Conservation (phyloP, 2,329 filamentous ascomycete species). For the Dothidotthia symphoricarpi region DNA sequence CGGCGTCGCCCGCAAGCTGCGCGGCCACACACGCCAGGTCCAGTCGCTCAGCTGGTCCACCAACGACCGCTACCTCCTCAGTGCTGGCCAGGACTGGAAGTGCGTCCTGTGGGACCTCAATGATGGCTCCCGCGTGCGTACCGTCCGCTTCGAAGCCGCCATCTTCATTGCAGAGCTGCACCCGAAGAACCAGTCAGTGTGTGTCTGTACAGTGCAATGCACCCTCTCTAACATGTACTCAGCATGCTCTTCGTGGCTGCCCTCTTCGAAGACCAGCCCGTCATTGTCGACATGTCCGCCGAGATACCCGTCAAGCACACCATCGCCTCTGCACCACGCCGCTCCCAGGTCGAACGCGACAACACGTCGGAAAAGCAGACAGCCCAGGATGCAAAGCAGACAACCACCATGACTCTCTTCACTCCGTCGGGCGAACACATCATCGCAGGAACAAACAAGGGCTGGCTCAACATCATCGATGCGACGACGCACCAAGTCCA, state of each 20-base stretch:
- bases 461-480: conserved; percentile 93
- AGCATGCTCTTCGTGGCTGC: conserved; percentile 86
- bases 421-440: conserved; percentile 83
- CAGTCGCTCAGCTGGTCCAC: conserved; percentile 94
- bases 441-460: conserved; percentile 89
- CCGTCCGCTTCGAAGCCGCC: conserved; percentile 86
- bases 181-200: conserved; percentile 76
- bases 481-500: conserved; percentile 76
- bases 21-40: conserved; percentile 89
- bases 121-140: conserved; percentile 69
- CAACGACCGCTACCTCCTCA: conserved; percentile 86
- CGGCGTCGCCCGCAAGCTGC: conserved; percentile 89
- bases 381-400: conserved; percentile 89
- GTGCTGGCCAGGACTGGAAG: conserved; percentile 94
- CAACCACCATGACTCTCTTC: conserved; percentile 90
- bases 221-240: conserved; percentile 7
- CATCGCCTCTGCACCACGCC: conserved; percentile 78
- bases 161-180: conserved; percentile 96
- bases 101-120: conserved; percentile 92
- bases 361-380: conserved; percentile 78
- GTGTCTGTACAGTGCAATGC: background rate
- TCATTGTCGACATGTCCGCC: conserved; percentile 77
- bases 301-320: conserved; percentile 70
- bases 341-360: conserved; percentile 68
- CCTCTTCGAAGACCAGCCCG: conserved; percentile 87